Conservation (phyloP, 495 filamentous ascomycete species). For the Trichoderma erinaceum region DNA sequence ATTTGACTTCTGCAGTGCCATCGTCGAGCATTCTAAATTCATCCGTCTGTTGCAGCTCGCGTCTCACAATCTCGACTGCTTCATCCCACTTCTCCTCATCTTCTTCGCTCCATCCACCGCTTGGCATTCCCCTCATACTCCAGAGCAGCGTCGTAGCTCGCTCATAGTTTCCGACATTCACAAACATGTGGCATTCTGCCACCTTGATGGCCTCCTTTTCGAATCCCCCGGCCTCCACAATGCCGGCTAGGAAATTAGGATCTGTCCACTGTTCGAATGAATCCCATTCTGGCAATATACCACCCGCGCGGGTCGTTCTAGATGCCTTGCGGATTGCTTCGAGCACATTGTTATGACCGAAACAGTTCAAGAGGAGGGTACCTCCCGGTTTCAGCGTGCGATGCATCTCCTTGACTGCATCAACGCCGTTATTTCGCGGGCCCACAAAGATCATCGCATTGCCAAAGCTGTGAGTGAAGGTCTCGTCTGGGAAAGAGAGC, state of each 20-base stretch:
- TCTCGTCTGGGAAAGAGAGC: conserved; percentile 19
- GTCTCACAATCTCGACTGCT: conserved; percentile 20
- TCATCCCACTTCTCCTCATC: conserved; percentile 23
- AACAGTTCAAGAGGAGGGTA: conserved; percentile 20
- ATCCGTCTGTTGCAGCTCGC: conserved; percentile 20
- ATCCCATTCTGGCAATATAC: conserved; percentile 16
- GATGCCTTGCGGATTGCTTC: conserved; percentile 13
- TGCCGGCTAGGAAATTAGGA: conserved; percentile 3
- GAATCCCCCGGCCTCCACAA: conserved; percentile 20
- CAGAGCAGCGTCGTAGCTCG: conserved; percentile 18
- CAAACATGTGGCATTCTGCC: conserved; percentile 15
- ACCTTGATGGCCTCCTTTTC: conserved; percentile 18
- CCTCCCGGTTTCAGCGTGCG: conserved; percentile 22
- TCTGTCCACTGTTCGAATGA: conserved; percentile 19
- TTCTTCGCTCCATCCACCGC: conserved; percentile 18
- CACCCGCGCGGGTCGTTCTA: conserved; percentile 16
- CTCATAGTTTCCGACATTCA: conserved; percentile 13
- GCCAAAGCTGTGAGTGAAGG: conserved; percentile 18
- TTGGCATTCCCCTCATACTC: conserved; percentile 21
- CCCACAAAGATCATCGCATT: conserved; percentile 21
- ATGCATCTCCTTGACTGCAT: conserved; percentile 20
- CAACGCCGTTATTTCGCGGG: conserved; percentile 19
- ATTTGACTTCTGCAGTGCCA: conserved; percentile 6
- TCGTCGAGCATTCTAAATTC: conserved; percentile 15
- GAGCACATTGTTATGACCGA: conserved; percentile 16